A percentile compares a stretch with the other conserved stretches of the same genome.
phyloP scores from a whole-genome alignment of 1,284 basidiomycete species.

The Pseudozyma flocculosa region DNA sequence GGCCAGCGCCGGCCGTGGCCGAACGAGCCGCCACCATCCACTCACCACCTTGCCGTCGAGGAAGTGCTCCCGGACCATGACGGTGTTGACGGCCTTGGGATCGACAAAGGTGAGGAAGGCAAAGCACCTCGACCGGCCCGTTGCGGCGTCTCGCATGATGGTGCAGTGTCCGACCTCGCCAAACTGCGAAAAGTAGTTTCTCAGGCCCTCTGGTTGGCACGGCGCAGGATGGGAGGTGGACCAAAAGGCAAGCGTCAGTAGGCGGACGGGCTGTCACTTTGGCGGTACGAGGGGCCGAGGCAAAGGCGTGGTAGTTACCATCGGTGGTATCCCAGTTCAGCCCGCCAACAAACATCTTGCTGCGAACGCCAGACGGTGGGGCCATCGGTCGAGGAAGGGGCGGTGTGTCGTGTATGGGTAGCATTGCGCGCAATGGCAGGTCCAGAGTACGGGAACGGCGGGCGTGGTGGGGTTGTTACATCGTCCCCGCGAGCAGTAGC shows the following conservation, averaged over 20 bases:
- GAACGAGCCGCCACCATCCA: too few species aligned
- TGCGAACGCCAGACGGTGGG: too few species aligned
- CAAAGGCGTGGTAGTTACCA: too few species aligned
- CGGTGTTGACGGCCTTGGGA: conserved; percentile 80
- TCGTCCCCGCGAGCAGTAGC: neutral
- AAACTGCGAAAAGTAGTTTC: conserved; percentile 83
- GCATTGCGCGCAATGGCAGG: neutral
- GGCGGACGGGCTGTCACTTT: too few species aligned
- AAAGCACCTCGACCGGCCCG: conserved; percentile 86
- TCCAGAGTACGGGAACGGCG: too few species aligned
- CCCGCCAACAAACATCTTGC: conserved; percentile 97
- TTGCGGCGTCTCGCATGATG: conserved; percentile 87
- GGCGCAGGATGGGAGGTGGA: neutral
- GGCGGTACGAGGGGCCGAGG: too few species aligned
- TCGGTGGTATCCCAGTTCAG: conserved; percentile 97
- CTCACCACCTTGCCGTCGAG: conserved; percentile 90
- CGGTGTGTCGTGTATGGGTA: neutral
- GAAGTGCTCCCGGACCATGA: conserved; percentile 80
- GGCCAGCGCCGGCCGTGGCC: too few species aligned
- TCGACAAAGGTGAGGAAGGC: conserved; percentile 90
- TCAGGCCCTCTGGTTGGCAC: conserved; percentile 70
- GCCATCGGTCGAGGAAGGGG: too few species aligned
- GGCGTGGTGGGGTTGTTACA: too few species aligned
- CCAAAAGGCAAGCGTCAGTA: too few species aligned
- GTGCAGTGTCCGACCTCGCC: conserved; percentile 88